Percentiles rank a stretch among this genome's conserved stretches.
These are phyloP conservation scores for Macrocystidia cucumis DNA, from an alignment of 1,284 basidiomycete species.

Conservation along the genomic window DNA sequence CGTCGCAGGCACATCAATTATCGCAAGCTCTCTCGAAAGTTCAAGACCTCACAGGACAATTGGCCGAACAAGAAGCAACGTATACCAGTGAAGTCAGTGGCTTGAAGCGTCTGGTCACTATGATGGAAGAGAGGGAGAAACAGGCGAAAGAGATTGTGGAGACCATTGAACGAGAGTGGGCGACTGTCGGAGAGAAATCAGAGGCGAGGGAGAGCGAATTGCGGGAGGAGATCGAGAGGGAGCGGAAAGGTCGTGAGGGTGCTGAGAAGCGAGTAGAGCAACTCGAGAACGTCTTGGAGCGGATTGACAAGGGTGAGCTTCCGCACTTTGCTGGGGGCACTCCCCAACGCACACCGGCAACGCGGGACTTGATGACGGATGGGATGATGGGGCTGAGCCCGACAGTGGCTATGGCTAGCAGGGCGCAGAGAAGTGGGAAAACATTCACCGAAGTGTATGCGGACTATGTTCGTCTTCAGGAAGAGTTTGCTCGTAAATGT, in stretches of 20 bases:
- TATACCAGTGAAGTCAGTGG: constrained; percentile 70
- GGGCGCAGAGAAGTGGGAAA: constrained; percentile 72
- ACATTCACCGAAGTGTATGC: constrained; percentile 88
- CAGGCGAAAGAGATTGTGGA: constrained; percentile 75
- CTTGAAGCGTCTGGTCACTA: constrained; percentile 61
- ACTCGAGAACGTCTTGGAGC: constrained; percentile 54
- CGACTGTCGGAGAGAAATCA: constrained; percentile 59
- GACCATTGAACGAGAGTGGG: constrained; percentile 73
- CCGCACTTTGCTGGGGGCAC: constrained; percentile 42
- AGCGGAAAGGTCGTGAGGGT: constrained; percentile 49
- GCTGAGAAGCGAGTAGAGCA: constrained; percentile 56
- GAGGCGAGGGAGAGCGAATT: constrained; percentile 59
- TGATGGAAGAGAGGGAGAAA: constrained; percentile 81
- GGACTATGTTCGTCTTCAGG: constrained; percentile 82
- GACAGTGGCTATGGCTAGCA: constrained; percentile 78
- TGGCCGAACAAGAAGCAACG: constrained; percentile 74
- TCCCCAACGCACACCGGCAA: constrained; percentile 34
- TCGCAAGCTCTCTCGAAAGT: constrained; percentile 64
- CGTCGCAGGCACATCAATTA: constrained; percentile 58
- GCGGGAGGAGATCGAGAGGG: constrained; percentile 59
- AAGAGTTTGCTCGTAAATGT: constrained; percentile 71
- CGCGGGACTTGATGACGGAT: constrained; percentile 33
- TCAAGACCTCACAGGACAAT: constrained; percentile 62
- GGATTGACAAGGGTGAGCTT: constrained; percentile 62
- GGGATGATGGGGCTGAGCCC: constrained; percentile 68